phyloP scores from a whole-genome alignment of 805 yeast genomes.

The Alloascoidea hylecoeti region DNA sequence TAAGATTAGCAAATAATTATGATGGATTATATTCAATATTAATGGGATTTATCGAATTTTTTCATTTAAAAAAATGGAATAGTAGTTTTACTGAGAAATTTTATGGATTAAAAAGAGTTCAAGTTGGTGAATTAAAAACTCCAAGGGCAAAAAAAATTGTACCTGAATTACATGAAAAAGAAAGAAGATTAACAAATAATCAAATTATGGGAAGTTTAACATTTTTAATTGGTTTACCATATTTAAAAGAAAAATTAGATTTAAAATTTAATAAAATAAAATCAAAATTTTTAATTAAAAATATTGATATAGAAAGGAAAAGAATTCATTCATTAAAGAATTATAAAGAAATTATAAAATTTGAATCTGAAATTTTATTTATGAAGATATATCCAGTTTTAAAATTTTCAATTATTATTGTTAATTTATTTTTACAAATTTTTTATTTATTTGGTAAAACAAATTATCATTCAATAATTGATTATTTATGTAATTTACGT shows the following conservation, averaged over 20 bases:
- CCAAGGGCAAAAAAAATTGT: slow-evolving; percentile 4
- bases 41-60: slow-evolving; percentile 56
- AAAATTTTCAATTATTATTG: slow-evolving; percentile 28
- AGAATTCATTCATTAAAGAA: slow-evolving; percentile 12
- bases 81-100: slow-evolving; percentile 85
- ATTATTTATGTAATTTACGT: slow-evolving; percentile 44
- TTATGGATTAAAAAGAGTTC: slow-evolving; percentile 69
- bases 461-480: slow-evolving; percentile 49
- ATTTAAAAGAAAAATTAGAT: slow-evolving; percentile 55
- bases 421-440: slow-evolving; percentile 44
- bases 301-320: slow-evolving; percentile 19
- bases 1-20: slow-evolving; percentile 48
- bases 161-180: slow-evolving; percentile 28
- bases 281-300: slow-evolving; percentile 40
- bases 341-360: slow-evolving; percentile 7
- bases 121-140: slow-evolving; percentile 6
- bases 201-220: slow-evolving; percentile 45
- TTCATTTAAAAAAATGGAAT: slow-evolving; percentile 59
- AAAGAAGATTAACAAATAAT: slow-evolving; percentile 32
- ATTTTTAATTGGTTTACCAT: slow-evolving; percentile 32
- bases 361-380: slow-evolving; percentile 21
- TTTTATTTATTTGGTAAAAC: slow-evolving; percentile 52
- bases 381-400: slow-evolving; percentile 49
- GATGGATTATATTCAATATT: slow-evolving; percentile 61
- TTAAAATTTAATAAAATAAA: slow-evolving; percentile 45